Conservation (phyloP, 805 yeast genomes). For the Grigorovia humatica region DNA sequence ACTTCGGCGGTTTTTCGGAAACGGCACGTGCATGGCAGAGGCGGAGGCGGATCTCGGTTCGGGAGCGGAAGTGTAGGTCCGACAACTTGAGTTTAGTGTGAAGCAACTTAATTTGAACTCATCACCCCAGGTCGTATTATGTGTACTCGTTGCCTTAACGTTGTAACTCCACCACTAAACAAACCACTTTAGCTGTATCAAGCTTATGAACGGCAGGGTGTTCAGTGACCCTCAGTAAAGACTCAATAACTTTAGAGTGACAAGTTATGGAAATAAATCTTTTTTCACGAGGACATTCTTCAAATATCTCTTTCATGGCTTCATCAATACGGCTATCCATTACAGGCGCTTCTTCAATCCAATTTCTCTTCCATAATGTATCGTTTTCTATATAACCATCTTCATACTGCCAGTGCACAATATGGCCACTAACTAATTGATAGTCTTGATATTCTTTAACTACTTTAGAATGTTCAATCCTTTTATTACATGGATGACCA, state of each 20-base stretch:
- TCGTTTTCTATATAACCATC: slow-evolving; percentile 43
- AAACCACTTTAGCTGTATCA: slow-evolving; percentile 58
- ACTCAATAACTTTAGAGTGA: slow-evolving; percentile 51
- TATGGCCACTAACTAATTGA: slow-evolving; percentile 23
- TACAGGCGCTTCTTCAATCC: slow-evolving; percentile 39
- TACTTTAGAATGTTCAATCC: slow-evolving; percentile 25
- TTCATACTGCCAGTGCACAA: slow-evolving; percentile 33
- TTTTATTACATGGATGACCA: slow-evolving; percentile 47
- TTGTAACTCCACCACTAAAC: slow-evolving; percentile 37
- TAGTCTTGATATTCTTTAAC: slow-evolving; percentile 14
- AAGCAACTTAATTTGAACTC: too few species aligned
- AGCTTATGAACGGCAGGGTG: slow-evolving; percentile 44
- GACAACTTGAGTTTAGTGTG: too few species aligned
- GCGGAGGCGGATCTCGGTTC: too few species aligned
- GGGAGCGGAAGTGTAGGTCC: too few species aligned
- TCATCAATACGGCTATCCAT: slow-evolving; percentile 34
- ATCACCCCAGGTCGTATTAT: too few species aligned
- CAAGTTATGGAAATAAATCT: slow-evolving; percentile 41
- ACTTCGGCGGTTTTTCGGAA: neutral
- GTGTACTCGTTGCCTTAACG: neutral
- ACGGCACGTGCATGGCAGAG: neutral
- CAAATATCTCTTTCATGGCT: slow-evolving; percentile 36
- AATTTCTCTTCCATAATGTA: slow-evolving; percentile 32
- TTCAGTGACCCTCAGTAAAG: slow-evolving; percentile 38
- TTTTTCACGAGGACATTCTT: slow-evolving; percentile 17